Base-by-base conservation (phyloP, 805 yeast species). In the Pichia ethanolica region DNA sequence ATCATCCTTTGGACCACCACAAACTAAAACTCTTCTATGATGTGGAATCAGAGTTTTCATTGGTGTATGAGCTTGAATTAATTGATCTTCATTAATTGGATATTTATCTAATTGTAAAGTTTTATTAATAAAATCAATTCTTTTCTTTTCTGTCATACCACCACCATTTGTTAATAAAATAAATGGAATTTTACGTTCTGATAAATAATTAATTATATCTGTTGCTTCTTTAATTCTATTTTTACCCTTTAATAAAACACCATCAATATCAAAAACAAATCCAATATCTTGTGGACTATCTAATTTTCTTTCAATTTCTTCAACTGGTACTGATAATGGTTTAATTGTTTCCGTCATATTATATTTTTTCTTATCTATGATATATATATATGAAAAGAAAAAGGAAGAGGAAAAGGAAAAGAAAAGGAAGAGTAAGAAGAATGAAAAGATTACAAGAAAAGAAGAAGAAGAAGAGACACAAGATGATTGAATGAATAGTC, bases 91-190 rank as follows among this genome's bases (percentile, higher is more conserved):
- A 32, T 75, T 67, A n/a, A 84, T 65, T 1, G 71, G 69, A 1
- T 66, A 61, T 7, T 68, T 73, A 6, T 39, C 44, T 11, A 85
- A 64, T 35, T 66, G 65, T n/a, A 63, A 49, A 11, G 52, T 47
- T 8, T 68, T 59, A 2, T 80, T 72, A 4, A 87, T 63, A 35
- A 73, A 75, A 3, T 71, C 69, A 2, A 81, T 79, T 41, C 96
- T 70, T n/a, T 71, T 74, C n/a, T 32, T 32, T 42, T 53, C 56
- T 5, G 54, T 51, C 50, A 46, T 47, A 35, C 97, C 97, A 7
- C 97, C 97, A 20, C 97, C 97, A 63, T 90, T 89, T 7, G 97
- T 89, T 62, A 90, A 71, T 39, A 90, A 62, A n/a, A 89, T 79
- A 68, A 80, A 90, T 1, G 97, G 96, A 7, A 89, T 70, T 20